Base-by-base conservation (phyloP, 495 filamentous ascomycete species). In the Daldinia caldariorum region DNA sequence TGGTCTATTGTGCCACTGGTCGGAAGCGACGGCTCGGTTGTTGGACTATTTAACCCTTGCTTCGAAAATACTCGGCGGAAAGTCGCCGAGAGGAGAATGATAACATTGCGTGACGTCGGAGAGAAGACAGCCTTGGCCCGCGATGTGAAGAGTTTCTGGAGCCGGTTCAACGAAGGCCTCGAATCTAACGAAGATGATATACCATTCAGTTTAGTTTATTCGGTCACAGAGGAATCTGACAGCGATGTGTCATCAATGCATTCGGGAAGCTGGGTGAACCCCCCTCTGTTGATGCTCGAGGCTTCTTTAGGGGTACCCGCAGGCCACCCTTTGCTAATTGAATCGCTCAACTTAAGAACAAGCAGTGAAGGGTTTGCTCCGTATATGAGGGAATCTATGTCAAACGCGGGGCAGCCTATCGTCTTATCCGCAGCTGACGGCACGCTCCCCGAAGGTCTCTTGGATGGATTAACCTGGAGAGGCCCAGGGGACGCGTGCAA, bases 1-100 rank as follows among this genome's bases (percentile, higher is more conserved):
- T 91, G 89, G 89, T 86, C 85, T 1, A 85, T 91, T 57, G 87
- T 90, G 10, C 89, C 89, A 10, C 76, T 91, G 50, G 83, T 91
- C n/a, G 89, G 88, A 1, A 80, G 77, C 13, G 85, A 89, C 67
- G 89, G 88, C 1, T 79, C 79, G 7, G 86, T 89, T 22, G 82
- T 86, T n/a, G 89, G 87, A n/a, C 74, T 90, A 1, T 90, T 88
- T 67, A 90, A 91, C 69, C 89, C 89, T 18, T 86, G 87, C 0
- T 91, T 91, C 63, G 89, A 91, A 58, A 89, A 89, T 69, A 90
- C 89, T 2, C 75, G 87, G 39, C 82, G 88, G 32, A 90, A 87
- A 73, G 82, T 91, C 54, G 86, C 83, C 2, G 89, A 91, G 74
- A 78, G 89, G 54, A 82, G 88, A 53, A 90, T 90, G 89, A 76